Percentiles rank a stretch among this genome's conserved stretches.
Conservation (phyloP, 352 stramenopile species). For the Pythium biforme region DNA sequence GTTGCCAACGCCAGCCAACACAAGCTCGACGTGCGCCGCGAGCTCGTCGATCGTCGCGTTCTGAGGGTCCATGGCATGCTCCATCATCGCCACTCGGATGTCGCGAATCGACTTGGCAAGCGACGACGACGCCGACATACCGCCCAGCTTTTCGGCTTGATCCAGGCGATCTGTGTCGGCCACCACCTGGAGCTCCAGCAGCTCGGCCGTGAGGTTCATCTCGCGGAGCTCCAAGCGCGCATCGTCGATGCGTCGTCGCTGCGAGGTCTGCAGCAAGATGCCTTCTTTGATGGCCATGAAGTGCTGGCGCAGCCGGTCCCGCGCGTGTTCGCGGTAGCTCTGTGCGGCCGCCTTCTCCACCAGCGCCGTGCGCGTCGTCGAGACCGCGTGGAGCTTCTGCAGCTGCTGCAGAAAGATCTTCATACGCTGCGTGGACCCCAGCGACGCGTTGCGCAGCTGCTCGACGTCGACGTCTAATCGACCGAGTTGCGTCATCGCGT, state of each 20-base stretch:
- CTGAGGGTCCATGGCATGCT: constrained; percentile 11
- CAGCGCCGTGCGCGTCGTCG: constrained; percentile 19
- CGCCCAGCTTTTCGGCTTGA: not conserved
- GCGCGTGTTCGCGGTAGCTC: constrained; percentile 30
- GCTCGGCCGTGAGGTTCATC: constrained; percentile 22
- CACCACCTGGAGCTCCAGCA: constrained; percentile 2
- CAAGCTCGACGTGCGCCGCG: not conserved
- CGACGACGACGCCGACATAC: constrained; percentile 17
- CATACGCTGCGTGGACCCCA: constrained; percentile 12
- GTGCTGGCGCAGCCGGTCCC: constrained; percentile 18
- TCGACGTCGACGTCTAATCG: constrained; percentile 14
- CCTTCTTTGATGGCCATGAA: constrained; percentile 30
- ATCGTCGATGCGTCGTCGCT: constrained; percentile 27
- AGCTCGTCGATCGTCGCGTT: constrained; percentile 15
- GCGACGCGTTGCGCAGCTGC: constrained; percentile 12
- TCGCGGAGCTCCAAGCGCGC: constrained; percentile 9
- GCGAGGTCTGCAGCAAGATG: constrained; percentile 28
- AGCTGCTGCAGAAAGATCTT: constrained; percentile 27
- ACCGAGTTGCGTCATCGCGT: constrained; percentile 16
- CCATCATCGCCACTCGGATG: constrained; percentile 22
- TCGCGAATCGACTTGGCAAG: constrained; percentile 24
- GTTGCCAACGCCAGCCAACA: constrained; percentile 4
- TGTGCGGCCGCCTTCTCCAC: constrained; percentile 30
- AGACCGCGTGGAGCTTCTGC: constrained; percentile 20
- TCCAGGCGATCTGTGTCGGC: not conserved